phyloP scores from a whole-genome alignment of 768 basidiomycete species.

The Serendipita sp. region DNA sequence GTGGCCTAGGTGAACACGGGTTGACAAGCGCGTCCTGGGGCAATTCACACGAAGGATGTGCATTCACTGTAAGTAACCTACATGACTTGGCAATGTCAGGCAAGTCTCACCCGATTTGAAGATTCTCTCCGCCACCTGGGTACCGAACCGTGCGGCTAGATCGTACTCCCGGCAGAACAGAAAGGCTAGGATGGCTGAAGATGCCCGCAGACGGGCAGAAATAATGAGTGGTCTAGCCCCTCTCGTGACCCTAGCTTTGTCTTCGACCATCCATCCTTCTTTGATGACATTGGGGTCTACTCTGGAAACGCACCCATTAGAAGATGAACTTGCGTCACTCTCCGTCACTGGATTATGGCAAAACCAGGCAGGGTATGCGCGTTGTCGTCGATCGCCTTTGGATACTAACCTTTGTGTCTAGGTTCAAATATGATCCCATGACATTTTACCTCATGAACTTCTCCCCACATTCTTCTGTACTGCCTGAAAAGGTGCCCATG shows the following conservation, averaged over 20 bases:
- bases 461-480: background rate
- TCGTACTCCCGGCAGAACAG: background rate
- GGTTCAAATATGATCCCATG: background rate
- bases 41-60: background rate
- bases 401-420: background rate
- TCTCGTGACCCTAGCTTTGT: background rate
- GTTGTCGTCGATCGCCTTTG: background rate
- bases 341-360: background rate
- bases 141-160: background rate
- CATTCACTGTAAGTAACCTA: background rate
- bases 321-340: background rate
- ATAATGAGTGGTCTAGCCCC: background rate
- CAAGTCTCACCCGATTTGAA: background rate
- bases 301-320: background rate
- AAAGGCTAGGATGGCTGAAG: background rate
- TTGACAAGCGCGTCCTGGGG: slow-evolving; percentile 5
- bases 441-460: slow-evolving; percentile 2
- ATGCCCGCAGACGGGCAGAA: background rate
- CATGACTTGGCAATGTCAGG: background rate
- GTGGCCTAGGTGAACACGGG: background rate
- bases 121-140: background rate
- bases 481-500: background rate
- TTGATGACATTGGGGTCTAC: background rate
- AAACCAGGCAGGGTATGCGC: background rate
- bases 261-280: background rate